A percentile compares a stretch with the other conserved stretches of the same genome.
phyloP scores from a whole-genome alignment of 306 rosid species.

The Casuarina equisetifolia region DNA sequence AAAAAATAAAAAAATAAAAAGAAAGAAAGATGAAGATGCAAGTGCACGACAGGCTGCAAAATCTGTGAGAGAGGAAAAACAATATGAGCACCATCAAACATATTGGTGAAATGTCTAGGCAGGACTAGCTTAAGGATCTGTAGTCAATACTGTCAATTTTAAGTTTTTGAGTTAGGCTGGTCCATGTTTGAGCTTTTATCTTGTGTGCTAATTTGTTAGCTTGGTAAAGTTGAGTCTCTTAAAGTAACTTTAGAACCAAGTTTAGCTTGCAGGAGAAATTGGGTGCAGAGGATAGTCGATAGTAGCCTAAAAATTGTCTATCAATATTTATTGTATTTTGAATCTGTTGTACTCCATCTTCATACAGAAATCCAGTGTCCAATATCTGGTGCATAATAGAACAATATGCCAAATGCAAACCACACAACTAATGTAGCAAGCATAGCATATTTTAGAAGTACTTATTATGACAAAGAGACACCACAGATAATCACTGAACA shows the following conservation, averaged over 20 bases:
- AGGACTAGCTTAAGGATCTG: too few relatives aligned
- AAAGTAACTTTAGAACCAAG: background rate
- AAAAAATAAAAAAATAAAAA: background rate
- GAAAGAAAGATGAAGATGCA: background rate
- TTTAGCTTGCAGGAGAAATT: background rate
- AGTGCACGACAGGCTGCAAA: background rate
- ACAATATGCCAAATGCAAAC: background rate
- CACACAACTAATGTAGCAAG: background rate
- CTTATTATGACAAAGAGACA: background rate
- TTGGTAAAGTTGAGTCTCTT: background rate
- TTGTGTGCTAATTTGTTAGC: background rate
- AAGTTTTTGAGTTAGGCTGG: background rate
- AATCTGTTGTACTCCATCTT: background rate
- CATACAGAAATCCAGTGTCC: background rate
- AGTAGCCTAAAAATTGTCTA: background rate
- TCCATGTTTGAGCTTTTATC: background rate
- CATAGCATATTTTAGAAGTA: too few relatives aligned
- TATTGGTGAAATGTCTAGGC: too few relatives aligned
- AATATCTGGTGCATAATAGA: background rate
- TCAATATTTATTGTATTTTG: background rate
- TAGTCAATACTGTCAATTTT: too few relatives aligned
- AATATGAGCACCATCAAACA: background rate
- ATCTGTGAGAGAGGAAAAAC: background rate
- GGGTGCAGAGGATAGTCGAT: background rate
- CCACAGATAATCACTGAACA: background rate